phyloP scores from a whole-genome alignment of 2,329 filamentous ascomycete species.

The Rhexocercosporidium sp. region DNA sequence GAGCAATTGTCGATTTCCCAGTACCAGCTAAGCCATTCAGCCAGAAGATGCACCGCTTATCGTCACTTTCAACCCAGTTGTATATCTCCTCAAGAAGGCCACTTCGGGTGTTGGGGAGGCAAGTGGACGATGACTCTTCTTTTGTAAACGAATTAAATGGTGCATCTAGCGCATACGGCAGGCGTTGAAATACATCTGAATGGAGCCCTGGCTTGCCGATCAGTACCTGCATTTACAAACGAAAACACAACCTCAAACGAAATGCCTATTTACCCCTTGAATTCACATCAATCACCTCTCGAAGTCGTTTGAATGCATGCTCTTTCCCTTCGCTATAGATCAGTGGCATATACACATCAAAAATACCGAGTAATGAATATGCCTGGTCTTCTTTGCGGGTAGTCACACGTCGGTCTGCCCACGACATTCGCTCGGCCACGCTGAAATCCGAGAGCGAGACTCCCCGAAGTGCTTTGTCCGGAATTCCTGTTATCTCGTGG shows the following conservation, averaged over 20 bases:
- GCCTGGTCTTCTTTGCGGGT: too few species aligned
- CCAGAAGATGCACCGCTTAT: conserved; percentile 41
- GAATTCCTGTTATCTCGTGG: too few species aligned
- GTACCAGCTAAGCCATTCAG: conserved; percentile 47
- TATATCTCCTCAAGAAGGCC: conserved; percentile 30
- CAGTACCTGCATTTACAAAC: not conserved
- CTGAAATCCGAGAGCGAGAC: too few species aligned
- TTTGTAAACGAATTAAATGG: conserved; percentile 31
- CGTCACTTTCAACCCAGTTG: conserved; percentile 30
- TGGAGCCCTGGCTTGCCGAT: not conserved
- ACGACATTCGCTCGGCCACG: too few species aligned
- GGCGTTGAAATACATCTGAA: not conserved
- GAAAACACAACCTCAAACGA: not conserved
- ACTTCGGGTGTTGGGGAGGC: conserved; percentile 36
- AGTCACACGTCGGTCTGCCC: too few species aligned
- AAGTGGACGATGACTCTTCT: conserved; percentile 33
- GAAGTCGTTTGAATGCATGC: conserved; percentile 43
- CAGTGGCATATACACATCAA: too few species aligned
- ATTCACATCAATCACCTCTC: conserved; percentile 41
- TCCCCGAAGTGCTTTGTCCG: too few species aligned
- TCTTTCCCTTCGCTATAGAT: too few species aligned
- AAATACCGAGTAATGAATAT: too few species aligned
- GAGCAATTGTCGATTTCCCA: too few species aligned
- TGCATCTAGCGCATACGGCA: conserved; percentile 16
- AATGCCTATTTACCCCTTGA: not conserved